Conservation (phyloP, 73 alveolate genomes). For the Halteria grandinella region DNA sequence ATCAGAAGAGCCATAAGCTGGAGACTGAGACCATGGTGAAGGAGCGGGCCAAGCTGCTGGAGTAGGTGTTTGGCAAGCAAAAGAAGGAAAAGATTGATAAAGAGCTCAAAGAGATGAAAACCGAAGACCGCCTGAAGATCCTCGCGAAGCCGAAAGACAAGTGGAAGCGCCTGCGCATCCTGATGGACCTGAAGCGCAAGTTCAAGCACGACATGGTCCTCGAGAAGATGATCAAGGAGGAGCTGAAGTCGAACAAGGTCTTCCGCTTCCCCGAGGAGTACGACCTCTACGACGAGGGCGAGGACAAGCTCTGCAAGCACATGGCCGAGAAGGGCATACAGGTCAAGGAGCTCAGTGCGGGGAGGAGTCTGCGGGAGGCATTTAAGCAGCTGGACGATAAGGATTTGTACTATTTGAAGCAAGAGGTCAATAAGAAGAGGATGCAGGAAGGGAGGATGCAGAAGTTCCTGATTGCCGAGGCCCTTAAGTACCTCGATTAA, state of each 20-base stretch:
- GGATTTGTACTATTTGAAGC: constrained; percentile 17
- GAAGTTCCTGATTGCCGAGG: constrained; percentile 22
- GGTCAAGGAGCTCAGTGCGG: constrained; percentile 49
- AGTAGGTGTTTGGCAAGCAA: not conserved
- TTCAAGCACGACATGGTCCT: constrained; percentile 93
- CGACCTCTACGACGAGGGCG: constrained; percentile 91
- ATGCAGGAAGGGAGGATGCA: constrained; percentile 10
- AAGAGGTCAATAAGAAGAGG: constrained; percentile 62
- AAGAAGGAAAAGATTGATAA: not conserved
- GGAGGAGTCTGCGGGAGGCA: constrained; percentile 16
- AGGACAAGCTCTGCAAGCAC: constrained; percentile 80
- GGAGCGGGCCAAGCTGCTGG: not conserved
- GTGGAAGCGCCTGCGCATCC: constrained; percentile 82
- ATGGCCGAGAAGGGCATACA: constrained; percentile 69
- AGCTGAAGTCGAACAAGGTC: constrained; percentile 88
- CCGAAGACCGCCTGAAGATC: constrained; percentile 43
- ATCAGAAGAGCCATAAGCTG: not conserved
- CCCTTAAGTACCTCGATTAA: constrained; percentile 16
- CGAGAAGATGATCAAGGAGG: constrained; percentile 89
- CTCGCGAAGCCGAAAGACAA: constrained; percentile 93
- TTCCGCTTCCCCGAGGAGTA: constrained; percentile 96
- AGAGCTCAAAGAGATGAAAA: not conserved
- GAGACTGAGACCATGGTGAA: constrained; percentile 1
- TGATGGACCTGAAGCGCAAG: constrained; percentile 76
- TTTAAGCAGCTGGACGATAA: constrained; percentile 57